Conservation (phyloP, 2,329 filamentous ascomycete genomes). For the Paracoccidioides lutzii region DNA sequence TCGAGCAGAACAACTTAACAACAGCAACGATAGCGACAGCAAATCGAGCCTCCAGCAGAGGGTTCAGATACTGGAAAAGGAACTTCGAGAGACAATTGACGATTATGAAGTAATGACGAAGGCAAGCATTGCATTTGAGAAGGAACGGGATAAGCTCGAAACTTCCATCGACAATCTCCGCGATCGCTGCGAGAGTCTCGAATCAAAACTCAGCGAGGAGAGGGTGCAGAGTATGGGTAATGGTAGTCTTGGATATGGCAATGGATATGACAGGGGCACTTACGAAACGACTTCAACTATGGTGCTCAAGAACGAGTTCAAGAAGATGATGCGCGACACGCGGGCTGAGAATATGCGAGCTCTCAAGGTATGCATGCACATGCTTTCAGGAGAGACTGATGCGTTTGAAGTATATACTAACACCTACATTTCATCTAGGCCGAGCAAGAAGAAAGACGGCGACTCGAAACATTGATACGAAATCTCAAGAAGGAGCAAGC, state of each 20-base stretch:
- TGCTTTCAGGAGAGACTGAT: background rate
- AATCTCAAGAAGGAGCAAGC: slow-evolving; percentile 32
- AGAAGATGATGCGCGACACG: slow-evolving; percentile 68
- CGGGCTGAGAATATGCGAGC: slow-evolving; percentile 52
- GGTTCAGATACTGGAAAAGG: slow-evolving; percentile 46
- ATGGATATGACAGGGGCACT: slow-evolving; percentile 21
- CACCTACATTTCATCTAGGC: slow-evolving; percentile 33
- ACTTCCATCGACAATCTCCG: slow-evolving; percentile 49
- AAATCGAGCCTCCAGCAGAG: slow-evolving; percentile 31
- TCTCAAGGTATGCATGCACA: slow-evolving; percentile 44
- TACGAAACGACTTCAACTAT: slow-evolving; percentile 52
- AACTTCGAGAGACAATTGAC: slow-evolving; percentile 53
- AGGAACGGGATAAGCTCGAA: slow-evolving; percentile 54
- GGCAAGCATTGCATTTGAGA: slow-evolving; percentile 57
- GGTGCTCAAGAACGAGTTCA: slow-evolving; percentile 61
- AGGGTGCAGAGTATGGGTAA: slow-evolving; percentile 53
- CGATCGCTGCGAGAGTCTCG: slow-evolving; percentile 50
- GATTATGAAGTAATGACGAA: slow-evolving; percentile 61
- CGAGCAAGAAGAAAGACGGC: slow-evolving; percentile 58
- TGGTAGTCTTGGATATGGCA: slow-evolving; percentile 29
- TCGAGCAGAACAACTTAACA: slow-evolving; percentile 21
- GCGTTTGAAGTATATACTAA: slow-evolving; percentile 1
- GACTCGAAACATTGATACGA: slow-evolving; percentile 51
- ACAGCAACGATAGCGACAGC: slow-evolving; percentile 8
- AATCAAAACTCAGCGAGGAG: slow-evolving; percentile 54